These are phyloP conservation scores for Calocybe gambosa DNA, from an alignment of 1,284 basidiomycete genomes.

Conservation along the genomic window DNA sequence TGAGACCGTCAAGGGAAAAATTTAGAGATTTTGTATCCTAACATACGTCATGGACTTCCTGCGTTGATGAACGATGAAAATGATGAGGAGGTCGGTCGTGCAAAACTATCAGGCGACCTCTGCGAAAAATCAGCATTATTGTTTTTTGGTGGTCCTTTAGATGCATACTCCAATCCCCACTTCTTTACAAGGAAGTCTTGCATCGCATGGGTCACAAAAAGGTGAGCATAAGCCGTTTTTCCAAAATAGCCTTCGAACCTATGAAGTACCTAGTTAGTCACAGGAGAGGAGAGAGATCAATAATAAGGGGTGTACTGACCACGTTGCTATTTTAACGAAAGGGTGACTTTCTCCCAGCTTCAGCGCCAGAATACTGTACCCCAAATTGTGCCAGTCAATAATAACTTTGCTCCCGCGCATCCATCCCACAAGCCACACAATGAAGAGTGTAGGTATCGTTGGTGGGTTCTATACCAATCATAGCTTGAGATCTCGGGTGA, in stretches of 20 bases:
- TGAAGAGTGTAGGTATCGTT: slow-evolving; percentile 86
- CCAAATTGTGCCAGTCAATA: slow-evolving; percentile 99
- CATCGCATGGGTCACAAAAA: slow-evolving; percentile 95
- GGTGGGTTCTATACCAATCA: slow-evolving; percentile 79
- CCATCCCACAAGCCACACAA: slow-evolving; percentile 72
- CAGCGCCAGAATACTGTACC: slow-evolving; percentile 88
- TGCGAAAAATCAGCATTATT: slow-evolving; percentile 26
- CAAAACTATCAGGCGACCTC: slow-evolving; percentile 73
- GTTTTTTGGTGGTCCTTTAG: neutral
- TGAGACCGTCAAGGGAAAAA: neutral
- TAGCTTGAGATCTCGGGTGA: neutral
- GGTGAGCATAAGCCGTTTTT: slow-evolving; percentile 75
- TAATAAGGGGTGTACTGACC: slow-evolving; percentile 37
- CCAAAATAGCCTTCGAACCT: slow-evolving; percentile 86
- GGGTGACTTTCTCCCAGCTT: slow-evolving; percentile 64
- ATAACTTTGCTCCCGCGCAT: slow-evolving; percentile 79
- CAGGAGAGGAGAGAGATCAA: neutral
- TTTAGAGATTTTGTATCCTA: neutral
- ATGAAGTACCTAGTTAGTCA: neutral
- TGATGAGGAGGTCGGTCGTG: slow-evolving; percentile 84
- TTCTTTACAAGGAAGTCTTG: slow-evolving; percentile 60
- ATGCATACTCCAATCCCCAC: slow-evolving; percentile 73
- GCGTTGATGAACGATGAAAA: slow-evolving; percentile 66
- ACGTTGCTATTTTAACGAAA: slow-evolving; percentile 71
- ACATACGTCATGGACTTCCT: slow-evolving; percentile 70